Evolutionary conservation across 768 basidiomycete genomes (phyloP).

Genomic region (Lactarius akahatsu): DNA sequence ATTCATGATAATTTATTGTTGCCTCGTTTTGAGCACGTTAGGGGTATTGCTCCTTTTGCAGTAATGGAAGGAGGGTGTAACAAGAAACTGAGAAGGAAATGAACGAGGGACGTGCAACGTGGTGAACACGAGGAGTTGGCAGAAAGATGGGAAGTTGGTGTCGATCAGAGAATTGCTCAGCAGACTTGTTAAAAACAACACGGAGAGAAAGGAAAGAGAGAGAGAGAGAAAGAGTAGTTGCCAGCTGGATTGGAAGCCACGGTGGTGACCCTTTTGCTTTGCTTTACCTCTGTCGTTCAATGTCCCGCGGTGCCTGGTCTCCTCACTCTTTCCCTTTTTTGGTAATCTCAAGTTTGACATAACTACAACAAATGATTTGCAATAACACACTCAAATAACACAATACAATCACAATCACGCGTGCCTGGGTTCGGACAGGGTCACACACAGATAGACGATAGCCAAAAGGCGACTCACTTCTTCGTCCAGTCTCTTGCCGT

Average conservation of each 20-base stretch:
- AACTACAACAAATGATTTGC: neutral
- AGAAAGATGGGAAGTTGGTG: slow-evolving; percentile 18
- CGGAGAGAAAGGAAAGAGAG: neutral
- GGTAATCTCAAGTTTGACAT: neutral
- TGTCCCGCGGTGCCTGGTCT: neutral
- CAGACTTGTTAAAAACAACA: slow-evolving; percentile 4
- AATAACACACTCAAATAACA: neutral
- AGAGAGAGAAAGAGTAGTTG: neutral
- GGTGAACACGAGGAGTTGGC: slow-evolving; percentile 65
- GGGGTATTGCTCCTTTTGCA: slow-evolving; percentile 27
- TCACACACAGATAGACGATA: neutral
- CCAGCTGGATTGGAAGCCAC: neutral
- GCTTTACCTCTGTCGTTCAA: neutral
- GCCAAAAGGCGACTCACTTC: slow-evolving; percentile 50
- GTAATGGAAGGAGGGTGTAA: slow-evolving; percentile 28
- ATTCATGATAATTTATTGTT: slow-evolving; percentile 50
- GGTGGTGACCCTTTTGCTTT: neutral
- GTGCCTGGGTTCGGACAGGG: slow-evolving; percentile 24
- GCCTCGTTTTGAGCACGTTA: slow-evolving; percentile 75
- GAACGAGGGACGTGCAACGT: slow-evolving; percentile 59
- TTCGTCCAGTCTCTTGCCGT: slow-evolving; percentile 85
- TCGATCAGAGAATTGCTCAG: neutral
- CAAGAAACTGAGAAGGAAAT: slow-evolving; percentile 33
- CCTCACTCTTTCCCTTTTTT: neutral
- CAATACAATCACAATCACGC: slow-evolving; percentile 11